Conservation (phyloP, 371 early-diverging fungal genomes). For the Capillidium heterosporum region DNA sequence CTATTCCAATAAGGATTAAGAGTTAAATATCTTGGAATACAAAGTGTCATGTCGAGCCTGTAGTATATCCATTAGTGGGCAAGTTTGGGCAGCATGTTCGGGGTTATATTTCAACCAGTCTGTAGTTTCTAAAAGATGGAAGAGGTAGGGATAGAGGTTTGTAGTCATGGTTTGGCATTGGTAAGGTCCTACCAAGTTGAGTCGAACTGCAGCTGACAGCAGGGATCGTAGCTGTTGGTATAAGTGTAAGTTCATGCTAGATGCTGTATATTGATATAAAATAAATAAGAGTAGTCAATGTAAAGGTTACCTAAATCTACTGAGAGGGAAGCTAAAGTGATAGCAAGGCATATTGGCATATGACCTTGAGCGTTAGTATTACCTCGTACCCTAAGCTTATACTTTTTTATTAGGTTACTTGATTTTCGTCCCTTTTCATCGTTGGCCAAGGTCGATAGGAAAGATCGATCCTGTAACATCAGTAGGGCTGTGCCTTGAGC, state of each 20-base stretch:
- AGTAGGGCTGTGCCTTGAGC: constrained; percentile 52
- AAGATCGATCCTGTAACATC: constrained; percentile 31
- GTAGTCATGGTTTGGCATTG: constrained; percentile 57
- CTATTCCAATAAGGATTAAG: too few species aligned
- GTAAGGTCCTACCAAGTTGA: constrained; percentile 76
- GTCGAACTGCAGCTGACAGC: constrained; percentile 73
- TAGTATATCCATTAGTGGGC: constrained; percentile 62
- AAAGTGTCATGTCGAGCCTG: constrained; percentile 79
- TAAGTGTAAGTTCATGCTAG: constrained; percentile 50
- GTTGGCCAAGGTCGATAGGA: not conserved
- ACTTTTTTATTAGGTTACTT: constrained; percentile 4
- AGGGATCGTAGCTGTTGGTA: constrained; percentile 66
- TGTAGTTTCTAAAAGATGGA: constrained; percentile 18
- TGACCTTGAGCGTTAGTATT: constrained; percentile 42
- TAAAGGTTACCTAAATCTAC: constrained; percentile 27
- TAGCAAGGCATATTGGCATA: constrained; percentile 46
- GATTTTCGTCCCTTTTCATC: not conserved
- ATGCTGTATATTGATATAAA: constrained; percentile 18
- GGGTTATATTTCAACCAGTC: constrained; percentile 13
- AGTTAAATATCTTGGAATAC: constrained; percentile 70
- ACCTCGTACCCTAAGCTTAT: constrained; percentile 29
- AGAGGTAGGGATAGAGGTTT: constrained; percentile 28
- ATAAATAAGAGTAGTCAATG: constrained; percentile 3
- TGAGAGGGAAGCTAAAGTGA: constrained; percentile 35
- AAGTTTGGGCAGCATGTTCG: constrained; percentile 42